phyloP scores from a whole-genome alignment of 768 basidiomycete species.

The Tylopilus plumbeoviolaceoides region DNA sequence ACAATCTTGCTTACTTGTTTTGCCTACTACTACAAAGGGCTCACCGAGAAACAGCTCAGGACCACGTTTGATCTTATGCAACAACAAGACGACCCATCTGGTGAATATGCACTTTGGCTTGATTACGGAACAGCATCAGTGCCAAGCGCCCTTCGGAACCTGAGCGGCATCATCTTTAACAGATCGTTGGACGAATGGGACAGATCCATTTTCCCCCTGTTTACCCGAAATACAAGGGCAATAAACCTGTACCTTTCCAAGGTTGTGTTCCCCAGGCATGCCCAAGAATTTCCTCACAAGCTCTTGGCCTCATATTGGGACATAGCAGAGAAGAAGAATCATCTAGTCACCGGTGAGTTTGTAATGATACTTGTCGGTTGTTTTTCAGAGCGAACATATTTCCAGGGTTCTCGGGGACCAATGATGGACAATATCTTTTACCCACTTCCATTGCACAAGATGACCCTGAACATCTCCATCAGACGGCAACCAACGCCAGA shows the following conservation, averaged over 20 bases:
- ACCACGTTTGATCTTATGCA: slow-evolving; percentile 26
- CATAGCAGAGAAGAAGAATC: slow-evolving; percentile 21
- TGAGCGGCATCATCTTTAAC: slow-evolving; percentile 23
- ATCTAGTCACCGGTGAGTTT: no score
- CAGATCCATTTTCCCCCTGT: no score
- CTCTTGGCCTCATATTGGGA: slow-evolving; percentile 37
- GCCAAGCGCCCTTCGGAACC: slow-evolving; percentile 15
- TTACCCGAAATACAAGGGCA: no score
- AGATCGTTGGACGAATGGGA: slow-evolving; percentile 27
- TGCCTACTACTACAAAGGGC: no score
- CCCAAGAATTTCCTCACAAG: slow-evolving; percentile 34
- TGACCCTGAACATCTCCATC: no score
- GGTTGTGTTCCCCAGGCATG: slow-evolving; percentile 35
- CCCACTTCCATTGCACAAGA: no score
- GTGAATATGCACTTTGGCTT: slow-evolving; percentile 34
- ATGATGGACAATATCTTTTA: no score
- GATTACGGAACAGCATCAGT: slow-evolving; percentile 1
- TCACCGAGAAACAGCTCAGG: slow-evolving; percentile 27
- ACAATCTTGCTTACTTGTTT: no score
- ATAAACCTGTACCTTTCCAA: slow-evolving; percentile 33
- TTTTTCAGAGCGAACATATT: no score
- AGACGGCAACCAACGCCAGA: no score
- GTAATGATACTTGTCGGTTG: no score
- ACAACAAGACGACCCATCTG: slow-evolving; percentile 30
- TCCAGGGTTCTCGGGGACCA: no score